Evolutionary conservation across 257 asterid genomes (phyloP).

Genomic region (Anisodus tanguticus): DNA sequence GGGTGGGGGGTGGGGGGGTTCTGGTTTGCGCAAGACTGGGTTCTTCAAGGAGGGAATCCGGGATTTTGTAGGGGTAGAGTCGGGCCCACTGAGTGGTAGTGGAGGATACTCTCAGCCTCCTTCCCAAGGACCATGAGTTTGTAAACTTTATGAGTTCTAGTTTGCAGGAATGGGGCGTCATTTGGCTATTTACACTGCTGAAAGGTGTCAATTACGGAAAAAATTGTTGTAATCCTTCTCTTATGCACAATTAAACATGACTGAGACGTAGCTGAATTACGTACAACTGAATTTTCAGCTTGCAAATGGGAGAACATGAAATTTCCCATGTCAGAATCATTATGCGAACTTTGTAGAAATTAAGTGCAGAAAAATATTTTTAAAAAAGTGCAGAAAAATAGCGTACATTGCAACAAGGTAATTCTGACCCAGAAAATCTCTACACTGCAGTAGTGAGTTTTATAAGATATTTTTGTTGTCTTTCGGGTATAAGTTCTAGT

Average conservation of each 20-base stretch:
- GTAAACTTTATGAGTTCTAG: slow-evolving; percentile 38
- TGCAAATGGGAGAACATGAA: background rate
- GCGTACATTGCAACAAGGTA: background rate
- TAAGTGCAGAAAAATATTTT: background rate
- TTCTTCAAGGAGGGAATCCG: slow-evolving; percentile 53
- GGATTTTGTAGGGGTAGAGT: slow-evolving; percentile 69
- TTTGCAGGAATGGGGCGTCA: slow-evolving; percentile 38
- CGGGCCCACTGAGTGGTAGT: slow-evolving; percentile 42
- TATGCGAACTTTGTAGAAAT: background rate
- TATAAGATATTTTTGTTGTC: too few relatives aligned
- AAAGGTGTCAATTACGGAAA: slow-evolving; percentile 30
- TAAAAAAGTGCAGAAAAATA: background rate
- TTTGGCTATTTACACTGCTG: slow-evolving; percentile 74
- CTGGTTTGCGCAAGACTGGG: slow-evolving; percentile 61
- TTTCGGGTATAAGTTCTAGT: too few relatives aligned
- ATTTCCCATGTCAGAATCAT: background rate
- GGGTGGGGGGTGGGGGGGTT: slow-evolving; percentile 53
- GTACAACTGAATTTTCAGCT: slow-evolving; percentile 4
- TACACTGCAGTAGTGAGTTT: too few relatives aligned
- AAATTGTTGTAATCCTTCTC: slow-evolving; percentile 21
- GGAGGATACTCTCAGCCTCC: slow-evolving; percentile 69
- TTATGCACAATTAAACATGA: slow-evolving; percentile 28
- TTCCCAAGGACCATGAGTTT: slow-evolving; percentile 68
- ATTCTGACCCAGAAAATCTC: background rate
- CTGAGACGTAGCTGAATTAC: background rate